Evolutionary conservation across 371 early-diverging fungal genomes (phyloP).

Genomic region (Neoconidiobolus thromboides): DNA sequence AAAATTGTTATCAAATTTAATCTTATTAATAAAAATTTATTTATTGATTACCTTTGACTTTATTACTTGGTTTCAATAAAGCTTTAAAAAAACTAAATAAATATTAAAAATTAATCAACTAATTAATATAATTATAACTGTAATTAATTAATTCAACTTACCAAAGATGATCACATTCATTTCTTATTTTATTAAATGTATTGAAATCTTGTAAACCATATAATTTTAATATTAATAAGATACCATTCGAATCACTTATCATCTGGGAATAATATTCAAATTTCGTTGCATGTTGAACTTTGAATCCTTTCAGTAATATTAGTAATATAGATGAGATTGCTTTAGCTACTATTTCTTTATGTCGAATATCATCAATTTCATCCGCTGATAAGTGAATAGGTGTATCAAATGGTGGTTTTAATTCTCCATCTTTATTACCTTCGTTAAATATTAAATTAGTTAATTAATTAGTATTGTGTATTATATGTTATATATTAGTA

Average conservation of each 20-base stretch:
- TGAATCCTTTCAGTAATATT: slow-evolving; percentile 43
- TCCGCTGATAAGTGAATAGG: slow-evolving; percentile 16
- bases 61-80: neutral
- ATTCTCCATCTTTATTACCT: neutral
- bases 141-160: slow-evolving; percentile 10
- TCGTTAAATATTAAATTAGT: neutral
- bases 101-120: neutral
- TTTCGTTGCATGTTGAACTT: slow-evolving; percentile 39
- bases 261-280: slow-evolving; percentile 60
- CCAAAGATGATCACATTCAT: slow-evolving; percentile 39
- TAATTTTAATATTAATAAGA: slow-evolving; percentile 59
- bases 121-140: neutral
- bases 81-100: slow-evolving; percentile 1
- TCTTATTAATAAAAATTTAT: neutral
- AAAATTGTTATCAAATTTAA: neutral
- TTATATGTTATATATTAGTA: too few relatives aligned
- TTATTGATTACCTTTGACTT: neutral
- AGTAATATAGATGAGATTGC: slow-evolving; percentile 49
- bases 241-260: slow-evolving; percentile 61
- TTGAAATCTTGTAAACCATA: slow-evolving; percentile 54
- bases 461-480: too few relatives aligned
- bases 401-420: slow-evolving; percentile 4
- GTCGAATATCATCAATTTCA: slow-evolving; percentile 27
- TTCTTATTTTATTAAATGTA: slow-evolving; percentile 23
- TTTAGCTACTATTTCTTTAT: slow-evolving; percentile 56